Evolutionary conservation across 768 basidiomycete species (phyloP), one percentile per base, ranked within the genome.

Genomic region (Lepiota venenata): DNA sequence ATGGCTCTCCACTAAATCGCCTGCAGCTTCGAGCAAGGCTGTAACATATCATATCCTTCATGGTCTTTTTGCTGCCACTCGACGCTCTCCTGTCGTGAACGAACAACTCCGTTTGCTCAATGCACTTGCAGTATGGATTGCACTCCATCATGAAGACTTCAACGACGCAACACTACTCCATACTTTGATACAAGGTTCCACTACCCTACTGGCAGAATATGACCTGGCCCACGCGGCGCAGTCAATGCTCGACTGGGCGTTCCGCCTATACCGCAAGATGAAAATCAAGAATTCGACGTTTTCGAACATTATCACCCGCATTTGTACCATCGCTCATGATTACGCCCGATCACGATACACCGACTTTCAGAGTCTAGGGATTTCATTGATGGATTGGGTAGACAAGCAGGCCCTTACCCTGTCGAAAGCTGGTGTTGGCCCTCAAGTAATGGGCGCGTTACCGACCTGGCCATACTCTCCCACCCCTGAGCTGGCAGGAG

Each of bases 31-130:
- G 39, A 70, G 68, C 21, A 69, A 71, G n/a, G 80, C 87, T 10
- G 82, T 82, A 46, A 82, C 84, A 4, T 94, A 91, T 65, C 91
- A 94, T 56, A 79, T 91, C 51, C 66, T 92, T 22, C 86, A 88
- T 55, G 79, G 82, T 47, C 74, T 96, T 12, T 83, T 95, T 58
- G 76, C 84, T 4, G 76, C 78, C 38, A 70, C 93, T 8, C 80
- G 89, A 55, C 66, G 70, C 9, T 82, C 83, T 0, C 85, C 85
- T 16, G 76, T 97, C 37, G 79, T 96, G 57, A 90, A 91, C 65
- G 92, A 96, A 64, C 91, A 95, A 64, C 68, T 84, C 38, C 83
- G 95, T 11, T 71, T 86, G 25, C 63, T 94, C 38, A 86, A 91
- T 52, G 80, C 83, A 1, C 70, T 96, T 42, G 82, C 82, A 22